These are phyloP conservation scores for Sporobolomyces pararoseus DNA, from an alignment of 768 basidiomycete genomes.

Conservation along the genomic window DNA sequence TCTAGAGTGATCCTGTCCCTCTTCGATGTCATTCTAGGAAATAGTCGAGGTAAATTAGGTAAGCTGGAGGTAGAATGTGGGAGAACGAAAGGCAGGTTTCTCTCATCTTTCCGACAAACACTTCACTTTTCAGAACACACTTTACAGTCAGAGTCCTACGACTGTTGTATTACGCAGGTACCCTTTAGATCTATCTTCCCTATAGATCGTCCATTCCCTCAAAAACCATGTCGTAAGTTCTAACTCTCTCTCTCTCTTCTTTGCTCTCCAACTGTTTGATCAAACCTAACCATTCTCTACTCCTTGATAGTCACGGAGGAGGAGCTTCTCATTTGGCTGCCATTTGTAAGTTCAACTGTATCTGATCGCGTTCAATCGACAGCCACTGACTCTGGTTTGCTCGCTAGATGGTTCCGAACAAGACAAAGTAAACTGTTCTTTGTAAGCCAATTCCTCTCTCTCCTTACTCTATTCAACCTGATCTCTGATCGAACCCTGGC, in stretches of 20 bases:
- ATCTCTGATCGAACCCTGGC: not conserved
- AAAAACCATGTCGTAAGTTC: slow-evolving; percentile 29
- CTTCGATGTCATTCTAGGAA: not conserved
- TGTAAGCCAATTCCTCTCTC: slow-evolving; percentile 67
- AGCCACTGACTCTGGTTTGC: too few species aligned
- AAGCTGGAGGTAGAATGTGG: not conserved
- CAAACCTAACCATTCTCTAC: not conserved
- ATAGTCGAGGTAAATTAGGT: too few species aligned
- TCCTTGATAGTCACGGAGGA: slow-evolving; percentile 29
- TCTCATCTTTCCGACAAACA: not conserved
- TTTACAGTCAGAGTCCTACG: too few species aligned
- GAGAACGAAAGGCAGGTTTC: not conserved
- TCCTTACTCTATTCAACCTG: slow-evolving; percentile 2
- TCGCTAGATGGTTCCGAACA: slow-evolving; percentile 52
- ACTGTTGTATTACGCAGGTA: slow-evolving; percentile 34
- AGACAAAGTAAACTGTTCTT: slow-evolving; percentile 84
- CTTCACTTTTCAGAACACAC: not conserved
- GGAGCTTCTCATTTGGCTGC: slow-evolving; percentile 39
- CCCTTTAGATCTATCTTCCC: not conserved
- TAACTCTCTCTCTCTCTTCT: not conserved
- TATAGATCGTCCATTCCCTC: not conserved
- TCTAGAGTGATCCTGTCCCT: slow-evolving; percentile 1
- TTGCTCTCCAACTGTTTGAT: not conserved
- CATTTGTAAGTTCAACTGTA: slow-evolving; percentile 31
- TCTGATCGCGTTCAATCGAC: too few species aligned